Evolutionary conservation across 2,329 filamentous ascomycete species (phyloP).

Genomic region (Stenocarpella maydis): DNA sequence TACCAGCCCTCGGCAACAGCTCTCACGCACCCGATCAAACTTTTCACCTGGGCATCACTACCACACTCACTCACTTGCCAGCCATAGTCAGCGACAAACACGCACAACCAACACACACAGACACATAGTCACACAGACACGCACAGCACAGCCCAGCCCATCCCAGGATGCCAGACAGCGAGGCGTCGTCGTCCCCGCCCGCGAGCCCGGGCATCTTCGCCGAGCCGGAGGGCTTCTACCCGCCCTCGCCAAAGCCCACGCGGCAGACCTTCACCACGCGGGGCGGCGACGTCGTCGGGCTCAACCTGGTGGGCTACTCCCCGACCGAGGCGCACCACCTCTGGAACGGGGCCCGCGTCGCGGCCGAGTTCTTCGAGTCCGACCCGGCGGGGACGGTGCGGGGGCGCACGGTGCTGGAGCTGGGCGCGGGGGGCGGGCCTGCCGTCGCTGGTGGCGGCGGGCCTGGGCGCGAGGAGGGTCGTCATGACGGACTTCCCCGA

Average conservation of each 20-base stretch:
- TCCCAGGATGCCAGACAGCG: constrained; percentile 1
- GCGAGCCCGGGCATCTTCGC: constrained; percentile 67
- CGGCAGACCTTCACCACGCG: constrained; percentile 75
- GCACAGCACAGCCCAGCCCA: too few species aligned
- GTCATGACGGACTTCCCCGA: constrained; percentile 93
- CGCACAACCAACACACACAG: background rate
- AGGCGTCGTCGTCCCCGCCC: background rate
- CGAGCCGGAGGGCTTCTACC: constrained; percentile 83
- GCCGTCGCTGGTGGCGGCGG: constrained; percentile 79
- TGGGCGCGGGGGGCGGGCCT: constrained; percentile 89
- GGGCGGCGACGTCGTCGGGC: constrained; percentile 69
- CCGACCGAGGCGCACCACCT: constrained; percentile 89
- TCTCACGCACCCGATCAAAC: background rate
- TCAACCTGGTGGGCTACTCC: constrained; percentile 87
- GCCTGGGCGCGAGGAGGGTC: constrained; percentile 73
- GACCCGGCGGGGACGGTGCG: constrained; percentile 66
- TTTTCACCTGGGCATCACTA: background rate
- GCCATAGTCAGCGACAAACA: background rate
- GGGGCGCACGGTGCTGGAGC: constrained; percentile 79
- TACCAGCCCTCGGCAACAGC: background rate
- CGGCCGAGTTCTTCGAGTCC: constrained; percentile 80
- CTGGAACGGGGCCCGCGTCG: constrained; percentile 87
- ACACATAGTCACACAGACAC: background rate
- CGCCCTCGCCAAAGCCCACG: constrained; percentile 78
- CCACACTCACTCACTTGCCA: background rate